phyloP scores from a whole-genome alignment of 1,139 yeast species.

The Spencermartinsiella ligniputridi region DNA sequence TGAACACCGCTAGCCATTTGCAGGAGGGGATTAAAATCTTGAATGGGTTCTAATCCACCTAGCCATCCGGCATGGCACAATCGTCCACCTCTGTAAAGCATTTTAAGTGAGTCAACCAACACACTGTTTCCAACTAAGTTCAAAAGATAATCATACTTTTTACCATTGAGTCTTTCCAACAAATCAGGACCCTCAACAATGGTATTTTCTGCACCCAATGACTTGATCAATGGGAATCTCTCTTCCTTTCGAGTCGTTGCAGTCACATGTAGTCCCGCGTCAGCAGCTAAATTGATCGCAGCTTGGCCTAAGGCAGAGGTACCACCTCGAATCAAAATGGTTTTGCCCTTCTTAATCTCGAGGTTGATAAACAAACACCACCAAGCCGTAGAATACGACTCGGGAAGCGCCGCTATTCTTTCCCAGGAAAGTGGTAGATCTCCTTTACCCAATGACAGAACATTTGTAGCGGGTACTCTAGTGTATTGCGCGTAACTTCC shows the following conservation, averaged over 20 bases:
- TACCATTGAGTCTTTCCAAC: neutral
- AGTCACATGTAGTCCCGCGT: slow-evolving; percentile 4
- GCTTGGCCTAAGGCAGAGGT: slow-evolving; percentile 7
- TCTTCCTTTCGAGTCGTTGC: slow-evolving; percentile 6
- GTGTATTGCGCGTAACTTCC: slow-evolving; percentile 9
- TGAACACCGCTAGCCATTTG: slow-evolving; percentile 9
- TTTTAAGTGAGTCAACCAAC: slow-evolving; percentile 7
- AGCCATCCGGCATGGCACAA: slow-evolving; percentile 8
- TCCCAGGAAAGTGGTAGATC: slow-evolving; percentile 7
- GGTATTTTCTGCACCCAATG: slow-evolving; percentile 1
- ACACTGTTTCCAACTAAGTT: slow-evolving; percentile 7
- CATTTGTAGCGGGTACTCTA: slow-evolving; percentile 1
- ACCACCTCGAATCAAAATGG: slow-evolving; percentile 6
- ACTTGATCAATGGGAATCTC: neutral
- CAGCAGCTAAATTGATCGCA: slow-evolving; percentile 7
- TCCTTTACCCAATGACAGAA: slow-evolving; percentile 1
- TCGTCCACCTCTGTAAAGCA: slow-evolving; percentile 4
- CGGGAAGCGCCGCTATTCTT: slow-evolving; percentile 9
- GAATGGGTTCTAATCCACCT: slow-evolving; percentile 8
- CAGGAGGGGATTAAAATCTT: slow-evolving; percentile 6
- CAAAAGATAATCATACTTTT: slow-evolving; percentile 5
- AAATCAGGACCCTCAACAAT: neutral
- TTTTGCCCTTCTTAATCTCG: slow-evolving; percentile 5
- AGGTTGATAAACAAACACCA: slow-evolving; percentile 4
- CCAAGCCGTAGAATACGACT: slow-evolving; percentile 7